Conservation (phyloP, 2,329 filamentous ascomycete species). For the Hypomyces rosellus region DNA sequence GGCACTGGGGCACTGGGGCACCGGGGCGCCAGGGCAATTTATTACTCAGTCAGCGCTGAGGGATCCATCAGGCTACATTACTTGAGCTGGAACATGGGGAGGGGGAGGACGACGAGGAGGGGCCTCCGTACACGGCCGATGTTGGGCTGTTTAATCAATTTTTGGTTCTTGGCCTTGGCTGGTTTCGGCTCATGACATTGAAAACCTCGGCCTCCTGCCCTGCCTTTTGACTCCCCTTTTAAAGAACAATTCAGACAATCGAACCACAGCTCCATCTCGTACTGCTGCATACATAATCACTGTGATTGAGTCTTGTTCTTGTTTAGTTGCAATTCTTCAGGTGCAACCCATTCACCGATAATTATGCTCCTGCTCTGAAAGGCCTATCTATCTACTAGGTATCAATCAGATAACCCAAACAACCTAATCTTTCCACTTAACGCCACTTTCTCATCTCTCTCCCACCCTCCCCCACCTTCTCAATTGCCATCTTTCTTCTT, state of each 20-base stretch:
- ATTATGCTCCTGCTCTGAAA: not conserved
- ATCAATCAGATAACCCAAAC: not conserved
- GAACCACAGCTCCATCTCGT: not conserved
- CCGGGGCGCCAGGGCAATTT: too few relatives aligned
- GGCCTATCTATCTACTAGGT: not conserved
- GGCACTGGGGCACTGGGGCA: too few relatives aligned
- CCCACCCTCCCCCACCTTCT: not conserved
- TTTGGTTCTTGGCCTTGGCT: not conserved
- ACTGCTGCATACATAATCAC: not conserved
- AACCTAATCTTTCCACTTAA: not conserved
- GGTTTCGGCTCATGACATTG: not conserved
- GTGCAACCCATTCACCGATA: not conserved
- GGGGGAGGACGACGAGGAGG: too few relatives aligned
- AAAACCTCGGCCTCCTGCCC: not conserved
- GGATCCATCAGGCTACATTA: too few relatives aligned
- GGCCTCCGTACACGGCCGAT: constrained; percentile 10
- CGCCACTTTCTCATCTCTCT: not conserved
- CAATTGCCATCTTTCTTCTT: not conserved
- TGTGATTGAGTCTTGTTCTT: too few relatives aligned
- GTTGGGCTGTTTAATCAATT: constrained; percentile 3
- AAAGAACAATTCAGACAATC: not conserved
- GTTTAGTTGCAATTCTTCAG: not conserved
- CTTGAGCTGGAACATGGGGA: too few relatives aligned
- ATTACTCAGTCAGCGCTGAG: too few relatives aligned
- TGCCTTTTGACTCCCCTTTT: not conserved